A percentile compares a stretch with the other conserved stretches of the same genome.
Evolutionary conservation across 768 basidiomycete genomes (phyloP).

Genomic region (Lentinula raphanica): DNA sequence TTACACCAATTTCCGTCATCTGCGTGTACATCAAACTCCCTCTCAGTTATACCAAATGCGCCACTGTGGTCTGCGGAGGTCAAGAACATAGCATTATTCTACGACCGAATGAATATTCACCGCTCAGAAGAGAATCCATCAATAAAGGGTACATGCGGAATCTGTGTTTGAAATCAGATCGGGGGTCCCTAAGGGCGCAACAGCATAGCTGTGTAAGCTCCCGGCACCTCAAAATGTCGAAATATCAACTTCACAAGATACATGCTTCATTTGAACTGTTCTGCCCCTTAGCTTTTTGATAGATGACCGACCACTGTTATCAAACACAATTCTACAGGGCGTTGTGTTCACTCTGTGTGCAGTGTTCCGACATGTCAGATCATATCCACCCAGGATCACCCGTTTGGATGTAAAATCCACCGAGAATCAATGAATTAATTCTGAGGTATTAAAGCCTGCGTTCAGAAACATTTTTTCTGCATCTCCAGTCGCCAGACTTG

Average conservation of each 20-base stretch:
- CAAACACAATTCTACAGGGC: not conserved
- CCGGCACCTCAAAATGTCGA: not conserved
- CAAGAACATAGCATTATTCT: no score
- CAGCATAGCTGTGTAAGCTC: not conserved
- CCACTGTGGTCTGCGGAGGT: not conserved
- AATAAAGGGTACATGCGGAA: not conserved
- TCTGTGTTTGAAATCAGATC: not conserved
- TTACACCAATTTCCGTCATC: no score
- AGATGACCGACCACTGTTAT: not conserved
- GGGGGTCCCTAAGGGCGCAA: not conserved
- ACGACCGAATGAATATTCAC: no score
- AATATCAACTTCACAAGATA: not conserved
- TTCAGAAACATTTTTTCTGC: not conserved
- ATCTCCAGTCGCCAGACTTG: not conserved
- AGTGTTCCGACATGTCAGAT: not conserved
- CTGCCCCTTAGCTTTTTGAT: not conserved
- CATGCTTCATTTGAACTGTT: not conserved
- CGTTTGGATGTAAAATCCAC: not conserved
- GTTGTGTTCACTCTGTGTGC: not conserved
- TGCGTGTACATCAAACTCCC: not conserved
- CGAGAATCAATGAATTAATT: not conserved
- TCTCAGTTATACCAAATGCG: not conserved
- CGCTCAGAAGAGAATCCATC: not conserved
- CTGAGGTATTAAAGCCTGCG: not conserved
- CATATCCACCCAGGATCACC: not conserved